These are phyloP conservation scores for Reutealis trisperma DNA, from an alignment of 345 rosid genomes.

Conservation along the genomic window DNA sequence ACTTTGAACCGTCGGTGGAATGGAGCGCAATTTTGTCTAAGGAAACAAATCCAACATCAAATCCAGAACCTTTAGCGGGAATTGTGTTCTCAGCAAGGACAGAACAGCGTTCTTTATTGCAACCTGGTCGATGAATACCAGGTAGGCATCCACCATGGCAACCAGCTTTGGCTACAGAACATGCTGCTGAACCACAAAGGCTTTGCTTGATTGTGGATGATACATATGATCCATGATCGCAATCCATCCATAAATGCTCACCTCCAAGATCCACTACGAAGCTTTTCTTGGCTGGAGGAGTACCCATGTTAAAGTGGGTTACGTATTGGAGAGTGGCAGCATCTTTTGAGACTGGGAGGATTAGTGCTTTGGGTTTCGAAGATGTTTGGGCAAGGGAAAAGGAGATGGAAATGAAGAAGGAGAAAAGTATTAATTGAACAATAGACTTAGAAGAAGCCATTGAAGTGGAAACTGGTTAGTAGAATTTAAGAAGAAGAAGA, in stretches of 20 bases:
- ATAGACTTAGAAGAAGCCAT: neutral
- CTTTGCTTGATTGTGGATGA: constrained; percentile 16
- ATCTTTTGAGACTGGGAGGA: constrained; percentile 27
- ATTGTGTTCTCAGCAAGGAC: neutral
- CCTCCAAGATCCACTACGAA: constrained; percentile 17
- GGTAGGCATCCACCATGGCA: neutral
- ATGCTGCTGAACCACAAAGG: constrained; percentile 14
- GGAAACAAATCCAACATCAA: neutral
- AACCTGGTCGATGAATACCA: neutral
- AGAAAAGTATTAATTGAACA: neutral
- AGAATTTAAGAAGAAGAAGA: neutral
- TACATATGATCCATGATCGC: neutral
- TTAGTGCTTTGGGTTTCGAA: constrained; percentile 24
- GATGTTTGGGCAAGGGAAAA: constrained; percentile 9
- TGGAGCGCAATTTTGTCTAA: constrained; percentile 2
- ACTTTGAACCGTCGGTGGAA: constrained; percentile 10
- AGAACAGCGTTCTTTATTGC: neutral
- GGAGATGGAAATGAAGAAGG: neutral
- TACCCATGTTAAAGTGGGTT: constrained; percentile 25
- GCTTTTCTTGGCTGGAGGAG: constrained; percentile 13
- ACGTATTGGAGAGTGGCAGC: constrained; percentile 25
- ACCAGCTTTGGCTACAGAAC: constrained; percentile 17
- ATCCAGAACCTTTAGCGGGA: neutral
- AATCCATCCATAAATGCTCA: constrained; percentile 12
- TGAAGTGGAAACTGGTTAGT: neutral